Evolutionary conservation across 805 yeast genomes (phyloP).

Genomic region (Tetrapisispora arboricola): DNA sequence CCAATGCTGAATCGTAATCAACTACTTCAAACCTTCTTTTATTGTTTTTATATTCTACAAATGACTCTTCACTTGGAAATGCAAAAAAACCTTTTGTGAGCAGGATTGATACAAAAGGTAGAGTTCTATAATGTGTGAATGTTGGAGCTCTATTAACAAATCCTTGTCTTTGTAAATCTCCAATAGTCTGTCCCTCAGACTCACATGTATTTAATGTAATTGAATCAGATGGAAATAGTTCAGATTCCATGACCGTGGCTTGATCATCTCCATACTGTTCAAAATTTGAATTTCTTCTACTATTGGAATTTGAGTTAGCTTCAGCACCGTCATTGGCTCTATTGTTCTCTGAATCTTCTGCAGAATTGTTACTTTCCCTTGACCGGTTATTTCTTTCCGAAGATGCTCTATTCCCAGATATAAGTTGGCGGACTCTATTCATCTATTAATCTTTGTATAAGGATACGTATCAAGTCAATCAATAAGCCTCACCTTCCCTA

Average conservation of each 20-base stretch:
- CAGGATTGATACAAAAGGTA: slow-evolving; percentile 28
- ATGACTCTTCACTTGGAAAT: slow-evolving; percentile 31
- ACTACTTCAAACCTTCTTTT: slow-evolving; percentile 20
- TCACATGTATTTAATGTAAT: slow-evolving; percentile 14
- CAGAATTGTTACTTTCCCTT: too few species aligned
- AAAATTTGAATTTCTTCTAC: too few species aligned
- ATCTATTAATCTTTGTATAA: too few species aligned
- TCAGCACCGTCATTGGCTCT: neutral
- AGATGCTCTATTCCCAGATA: slow-evolving; percentile 3
- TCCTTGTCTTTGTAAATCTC: slow-evolving; percentile 21
- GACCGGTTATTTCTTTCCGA: neutral
- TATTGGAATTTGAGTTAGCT: too few species aligned
- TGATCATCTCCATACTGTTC: slow-evolving; percentile 18
- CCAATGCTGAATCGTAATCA: slow-evolving; percentile 19
- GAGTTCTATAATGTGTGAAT: slow-evolving; percentile 17
- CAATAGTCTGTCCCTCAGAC: slow-evolving; percentile 22
- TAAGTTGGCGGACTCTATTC: slow-evolving; percentile 12
- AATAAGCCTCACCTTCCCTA: too few species aligned
- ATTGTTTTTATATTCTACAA: slow-evolving; percentile 18
- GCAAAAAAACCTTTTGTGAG: slow-evolving; percentile 31
- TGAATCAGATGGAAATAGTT: slow-evolving; percentile 7
- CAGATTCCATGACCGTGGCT: slow-evolving; percentile 9
- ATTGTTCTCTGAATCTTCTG: neutral
- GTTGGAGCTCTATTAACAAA: slow-evolving; percentile 24
- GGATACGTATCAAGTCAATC: too few species aligned